Evolutionary conservation across 78 protist species (phyloP).

Genomic region (Monosiga brevicollis): DNA sequence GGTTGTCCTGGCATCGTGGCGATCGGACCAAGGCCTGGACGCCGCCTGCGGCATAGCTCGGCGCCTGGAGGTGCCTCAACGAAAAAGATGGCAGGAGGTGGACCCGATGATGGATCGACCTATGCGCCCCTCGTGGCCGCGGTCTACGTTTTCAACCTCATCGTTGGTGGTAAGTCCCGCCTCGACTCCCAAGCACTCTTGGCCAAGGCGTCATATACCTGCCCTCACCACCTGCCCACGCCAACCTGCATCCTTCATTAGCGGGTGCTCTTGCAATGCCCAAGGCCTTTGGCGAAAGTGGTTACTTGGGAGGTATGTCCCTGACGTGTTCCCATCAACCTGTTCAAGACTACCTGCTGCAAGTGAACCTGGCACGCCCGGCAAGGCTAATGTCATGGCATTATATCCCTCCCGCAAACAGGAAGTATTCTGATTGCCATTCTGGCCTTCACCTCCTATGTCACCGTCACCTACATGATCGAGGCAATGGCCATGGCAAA

Average conservation of each 20-base stretch:
- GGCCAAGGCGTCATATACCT: too few relatives aligned
- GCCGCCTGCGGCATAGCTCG: too few relatives aligned
- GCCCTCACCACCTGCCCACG: too few relatives aligned
- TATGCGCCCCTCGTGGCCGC: constrained; percentile 3
- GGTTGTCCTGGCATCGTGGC: too few relatives aligned
- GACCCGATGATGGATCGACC: background rate
- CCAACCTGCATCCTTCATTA: too few relatives aligned
- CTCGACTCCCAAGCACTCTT: too few relatives aligned
- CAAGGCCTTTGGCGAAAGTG: background rate
- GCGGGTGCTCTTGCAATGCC: background rate
- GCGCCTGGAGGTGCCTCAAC: too few relatives aligned
- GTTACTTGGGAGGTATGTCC: background rate
- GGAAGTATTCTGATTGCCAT: background rate
- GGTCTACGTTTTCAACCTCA: constrained; percentile 28
- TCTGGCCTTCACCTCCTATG: background rate
- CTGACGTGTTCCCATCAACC: background rate
- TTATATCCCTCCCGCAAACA: background rate
- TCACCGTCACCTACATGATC: constrained; percentile 19
- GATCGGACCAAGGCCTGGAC: too few relatives aligned
- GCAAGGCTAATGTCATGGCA: background rate
- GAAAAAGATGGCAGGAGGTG: background rate
- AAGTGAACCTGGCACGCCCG: too few relatives aligned
- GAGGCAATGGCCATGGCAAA: constrained; percentile 22
- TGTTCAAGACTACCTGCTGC: background rate
- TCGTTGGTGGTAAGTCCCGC: too few relatives aligned